phyloP scores from a whole-genome alignment of 1,284 basidiomycete species.

The Ceratobasidium sp. region DNA sequence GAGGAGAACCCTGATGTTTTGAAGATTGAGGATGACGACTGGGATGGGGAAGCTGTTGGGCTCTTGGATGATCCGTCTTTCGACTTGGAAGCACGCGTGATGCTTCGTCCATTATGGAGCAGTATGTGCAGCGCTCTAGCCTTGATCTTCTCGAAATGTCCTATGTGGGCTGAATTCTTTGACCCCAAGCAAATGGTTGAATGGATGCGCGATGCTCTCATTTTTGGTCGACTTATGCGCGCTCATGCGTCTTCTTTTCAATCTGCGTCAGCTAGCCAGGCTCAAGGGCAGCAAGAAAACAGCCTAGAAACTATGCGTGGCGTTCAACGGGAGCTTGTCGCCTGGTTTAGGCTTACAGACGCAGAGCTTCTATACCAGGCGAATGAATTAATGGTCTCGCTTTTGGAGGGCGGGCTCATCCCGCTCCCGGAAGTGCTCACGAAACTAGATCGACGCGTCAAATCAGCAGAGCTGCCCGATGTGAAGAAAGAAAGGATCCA shows the following conservation, averaged over 20 bases:
- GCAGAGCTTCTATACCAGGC: slow-evolving; percentile 88
- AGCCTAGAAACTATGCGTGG: slow-evolving; percentile 61
- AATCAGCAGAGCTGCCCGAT: neutral
- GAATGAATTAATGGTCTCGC: slow-evolving; percentile 77
- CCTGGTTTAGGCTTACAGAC: slow-evolving; percentile 91
- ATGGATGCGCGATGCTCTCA: slow-evolving; percentile 97
- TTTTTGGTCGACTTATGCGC: slow-evolving; percentile 86
- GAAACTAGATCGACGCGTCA: slow-evolving; percentile 1
- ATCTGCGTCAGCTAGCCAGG: slow-evolving; percentile 56
- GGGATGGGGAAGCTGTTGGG: slow-evolving; percentile 49
- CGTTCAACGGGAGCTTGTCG: slow-evolving; percentile 76
- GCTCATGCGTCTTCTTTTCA: slow-evolving; percentile 83
- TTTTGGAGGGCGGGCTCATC: slow-evolving; percentile 61
- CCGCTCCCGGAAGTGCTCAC: neutral
- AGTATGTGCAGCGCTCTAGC: slow-evolving; percentile 81
- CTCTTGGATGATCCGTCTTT: slow-evolving; percentile 44
- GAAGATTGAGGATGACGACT: slow-evolving; percentile 61
- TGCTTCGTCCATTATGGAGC: slow-evolving; percentile 79
- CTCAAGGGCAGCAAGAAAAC: slow-evolving; percentile 52
- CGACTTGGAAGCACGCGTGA: slow-evolving; percentile 53
- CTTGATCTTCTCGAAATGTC: slow-evolving; percentile 83
- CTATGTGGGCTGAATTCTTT: slow-evolving; percentile 80
- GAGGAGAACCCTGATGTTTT: slow-evolving; percentile 67
- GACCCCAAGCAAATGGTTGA: slow-evolving; percentile 84
- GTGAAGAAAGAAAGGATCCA: slow-evolving; percentile 1